A percentile compares a stretch with the other conserved stretches of the same genome.
Evolutionary conservation across 2,329 filamentous ascomycete genomes (phyloP).

Genomic region (Calonectria fujianensis): DNA sequence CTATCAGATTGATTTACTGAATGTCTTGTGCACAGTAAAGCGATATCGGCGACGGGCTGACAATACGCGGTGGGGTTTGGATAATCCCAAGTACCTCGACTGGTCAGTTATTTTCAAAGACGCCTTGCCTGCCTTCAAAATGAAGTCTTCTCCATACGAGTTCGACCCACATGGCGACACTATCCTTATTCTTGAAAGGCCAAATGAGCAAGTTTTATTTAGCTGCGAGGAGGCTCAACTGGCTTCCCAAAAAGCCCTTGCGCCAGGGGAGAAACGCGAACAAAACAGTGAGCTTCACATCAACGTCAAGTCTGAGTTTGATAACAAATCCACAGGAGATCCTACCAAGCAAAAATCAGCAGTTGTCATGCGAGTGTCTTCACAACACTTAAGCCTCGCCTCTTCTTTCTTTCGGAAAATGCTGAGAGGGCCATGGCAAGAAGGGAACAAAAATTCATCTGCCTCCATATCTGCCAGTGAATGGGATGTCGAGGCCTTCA

Average conservation of each 20-base stretch:
- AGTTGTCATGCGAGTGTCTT: conserved; percentile 53
- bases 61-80: not conserved
- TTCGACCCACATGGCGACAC: not conserved
- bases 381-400: conserved; percentile 45
- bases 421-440: conserved; percentile 40
- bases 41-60: too few relatives aligned
- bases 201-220: conserved; percentile 2
- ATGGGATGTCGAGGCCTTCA: conserved; percentile 62
- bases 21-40: too few relatives aligned
- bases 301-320: not conserved
- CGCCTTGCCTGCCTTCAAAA: not conserved
- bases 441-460: not conserved
- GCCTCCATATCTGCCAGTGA: conserved; percentile 17
- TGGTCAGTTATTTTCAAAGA: too few relatives aligned
- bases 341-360: not conserved
- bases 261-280: not conserved
- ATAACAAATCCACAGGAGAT: not conserved
- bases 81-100: not conserved
- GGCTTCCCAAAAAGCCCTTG: not conserved
- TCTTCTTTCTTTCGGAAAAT: conserved; percentile 46
- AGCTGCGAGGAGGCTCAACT: not conserved
- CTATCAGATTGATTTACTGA: not conserved
- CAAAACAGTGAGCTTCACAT: not conserved
- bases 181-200: not conserved
- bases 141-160: not conserved